Percentiles rank a stretch among this genome's conserved stretches.
Evolutionary conservation across 495 filamentous ascomycete species (phyloP).

Genomic region (Penicillium macrosclerotiorum): DNA sequence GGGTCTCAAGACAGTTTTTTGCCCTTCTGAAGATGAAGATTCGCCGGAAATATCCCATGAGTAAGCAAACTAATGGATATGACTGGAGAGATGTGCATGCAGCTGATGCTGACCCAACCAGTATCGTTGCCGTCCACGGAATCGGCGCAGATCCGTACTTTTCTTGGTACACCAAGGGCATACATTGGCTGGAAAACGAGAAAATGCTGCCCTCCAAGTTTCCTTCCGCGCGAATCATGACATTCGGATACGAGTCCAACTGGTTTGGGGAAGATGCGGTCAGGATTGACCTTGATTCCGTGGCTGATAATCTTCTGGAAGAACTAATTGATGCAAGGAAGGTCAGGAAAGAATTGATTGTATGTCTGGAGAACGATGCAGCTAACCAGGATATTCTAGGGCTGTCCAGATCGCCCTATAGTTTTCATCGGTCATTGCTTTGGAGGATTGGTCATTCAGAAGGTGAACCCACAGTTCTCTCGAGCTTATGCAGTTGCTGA

Average conservation of each 20-base stretch:
- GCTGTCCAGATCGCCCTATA: not conserved
- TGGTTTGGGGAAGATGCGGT: not conserved
- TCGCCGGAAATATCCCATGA: too few relatives aligned
- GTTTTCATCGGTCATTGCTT: not conserved
- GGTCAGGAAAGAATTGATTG: too few relatives aligned
- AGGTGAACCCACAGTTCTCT: not conserved
- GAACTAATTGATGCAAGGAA: too few relatives aligned
- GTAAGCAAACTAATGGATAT: too few relatives aligned
- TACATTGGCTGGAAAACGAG: not conserved
- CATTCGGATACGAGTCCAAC: not conserved
- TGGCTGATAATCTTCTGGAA: too few relatives aligned
- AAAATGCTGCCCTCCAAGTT: not conserved
- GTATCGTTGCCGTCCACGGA: not conserved
- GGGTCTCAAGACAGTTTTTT: too few relatives aligned
- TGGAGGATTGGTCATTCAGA: not conserved
- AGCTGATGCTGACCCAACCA: not conserved
- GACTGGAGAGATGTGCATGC: too few relatives aligned
- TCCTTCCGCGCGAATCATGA: not conserved
- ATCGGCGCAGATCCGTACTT: not conserved
- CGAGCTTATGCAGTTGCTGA: not conserved
- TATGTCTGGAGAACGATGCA: too few relatives aligned
- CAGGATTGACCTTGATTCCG: too few relatives aligned
- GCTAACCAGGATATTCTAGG: too few relatives aligned
- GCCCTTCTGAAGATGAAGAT: too few relatives aligned
- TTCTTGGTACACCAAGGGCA: not conserved